Evolutionary conservation across 176 grass and related monocot species (phyloP).

Genomic region (Juncus inflexus): DNA sequence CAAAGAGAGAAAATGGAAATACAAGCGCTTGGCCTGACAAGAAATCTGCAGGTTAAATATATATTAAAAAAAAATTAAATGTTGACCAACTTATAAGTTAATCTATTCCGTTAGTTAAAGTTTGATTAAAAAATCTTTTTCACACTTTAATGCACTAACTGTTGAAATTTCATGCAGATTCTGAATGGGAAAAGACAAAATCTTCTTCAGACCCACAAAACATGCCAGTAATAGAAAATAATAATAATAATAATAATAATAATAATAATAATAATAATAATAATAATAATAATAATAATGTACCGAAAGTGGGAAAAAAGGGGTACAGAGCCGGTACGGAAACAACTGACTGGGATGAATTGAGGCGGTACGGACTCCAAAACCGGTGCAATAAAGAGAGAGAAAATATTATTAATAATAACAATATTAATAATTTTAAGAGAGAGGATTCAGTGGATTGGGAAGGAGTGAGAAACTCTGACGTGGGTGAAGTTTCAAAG

Average conservation of each 20-base stretch:
- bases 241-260: neutral
- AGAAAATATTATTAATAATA: neutral
- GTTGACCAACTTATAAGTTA: conserved; percentile 26
- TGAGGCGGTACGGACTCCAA: conserved; percentile 32
- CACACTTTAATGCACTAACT: conserved; percentile 22
- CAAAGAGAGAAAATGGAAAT: conserved; percentile 28
- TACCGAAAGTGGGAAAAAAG: neutral
- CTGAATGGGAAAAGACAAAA: neutral
- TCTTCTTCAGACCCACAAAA: neutral
- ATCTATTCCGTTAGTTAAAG: conserved; percentile 27
- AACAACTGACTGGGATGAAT: conserved; percentile 71
- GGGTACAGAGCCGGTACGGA: conserved; percentile 21
- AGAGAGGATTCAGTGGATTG: conserved; percentile 73
- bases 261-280: too few species aligned
- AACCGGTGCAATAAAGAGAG: conserved; percentile 44
- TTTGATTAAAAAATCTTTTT: conserved; percentile 30
- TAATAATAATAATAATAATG: neutral
- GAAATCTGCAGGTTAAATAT: conserved; percentile 26
- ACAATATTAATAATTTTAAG: conserved; percentile 5
- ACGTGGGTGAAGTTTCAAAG: conserved; percentile 57
- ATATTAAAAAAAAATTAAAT: conserved; percentile 22
- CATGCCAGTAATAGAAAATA: conserved; percentile 37
- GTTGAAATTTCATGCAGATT: conserved; percentile 26
- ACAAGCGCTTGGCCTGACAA: conserved; percentile 33
- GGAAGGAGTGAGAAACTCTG: conserved; percentile 67